Base-by-base conservation (phyloP, 257 asterid species). In the Plantago major region DNA sequence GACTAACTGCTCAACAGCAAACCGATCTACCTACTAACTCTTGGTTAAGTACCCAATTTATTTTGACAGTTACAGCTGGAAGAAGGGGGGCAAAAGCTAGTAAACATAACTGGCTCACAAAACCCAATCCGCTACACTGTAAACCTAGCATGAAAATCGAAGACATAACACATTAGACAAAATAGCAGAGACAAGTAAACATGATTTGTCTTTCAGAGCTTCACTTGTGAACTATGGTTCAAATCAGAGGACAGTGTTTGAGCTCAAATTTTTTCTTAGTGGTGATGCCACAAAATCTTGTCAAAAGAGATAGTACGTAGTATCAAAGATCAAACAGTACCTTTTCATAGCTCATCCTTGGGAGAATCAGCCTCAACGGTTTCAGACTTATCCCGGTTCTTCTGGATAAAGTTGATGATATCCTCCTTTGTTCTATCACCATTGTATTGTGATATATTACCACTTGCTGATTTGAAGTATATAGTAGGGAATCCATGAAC, bases 391-490 rank as follows among this genome's bases (percentile, higher is more conserved):
- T 81, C 82, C 28, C 81, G 71, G 9, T 79, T 82, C 44, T 66
- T 66, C 61, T 89, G 66, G 59, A 89, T 84, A 52, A 82, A 89
- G 1, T 59, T 66, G 16, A 86, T 82, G 65, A 89, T 79, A 43
- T 65, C 87, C 62, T 86, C 95, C 76, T 89, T 89, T 18, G 96
- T 77, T 69, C 89, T 74, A 3, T 75, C 88, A 0, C 96, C 94
- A 0, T 80, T 78, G 28, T 89, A 86, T 65, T 49, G 71, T 12
- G 53, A 42, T 74, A 82, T 37, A 57, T 67, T 73, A 3, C 96
- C 96, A 7, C 70, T 66, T 48, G 96, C 76, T 18, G 95, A 80
- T 71, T 78, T 84, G 81, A 86, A 89, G 89, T 84, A 89, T 54
- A 89, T 1, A 0, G 95, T 86, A 10, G 96, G 96, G 79, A 69